Evolutionary conservation across 1,284 basidiomycete species (phyloP).

Genomic region (Cerrena zonata): DNA sequence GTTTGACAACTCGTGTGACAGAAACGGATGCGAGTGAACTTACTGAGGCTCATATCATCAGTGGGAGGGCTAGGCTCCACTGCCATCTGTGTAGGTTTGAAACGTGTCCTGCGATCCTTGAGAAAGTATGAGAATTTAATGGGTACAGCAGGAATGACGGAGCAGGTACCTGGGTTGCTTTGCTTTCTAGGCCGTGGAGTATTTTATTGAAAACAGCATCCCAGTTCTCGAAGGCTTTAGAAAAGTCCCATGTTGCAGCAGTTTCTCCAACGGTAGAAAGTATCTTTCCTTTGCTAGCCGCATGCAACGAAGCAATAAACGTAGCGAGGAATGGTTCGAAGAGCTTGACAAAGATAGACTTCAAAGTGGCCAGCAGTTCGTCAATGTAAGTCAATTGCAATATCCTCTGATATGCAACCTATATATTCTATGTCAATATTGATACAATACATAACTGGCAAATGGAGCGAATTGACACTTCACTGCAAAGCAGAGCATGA

Average conservation of each 20-base stretch:
- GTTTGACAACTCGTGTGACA: conserved; percentile 7
- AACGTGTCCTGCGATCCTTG: conserved; percentile 65
- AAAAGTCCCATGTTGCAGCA: conserved; percentile 59
- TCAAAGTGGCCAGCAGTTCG: conserved; percentile 75
- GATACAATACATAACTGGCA: not conserved
- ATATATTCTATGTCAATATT: not conserved
- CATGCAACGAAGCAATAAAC: conserved; percentile 77
- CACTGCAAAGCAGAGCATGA: not conserved
- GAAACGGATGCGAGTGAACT: conserved; percentile 23
- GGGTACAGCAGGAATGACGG: not conserved
- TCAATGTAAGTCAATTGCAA: conserved; percentile 93
- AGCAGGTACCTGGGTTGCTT: conserved; percentile 59
- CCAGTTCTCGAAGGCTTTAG: conserved; percentile 74
- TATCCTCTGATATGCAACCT: conserved; percentile 96
- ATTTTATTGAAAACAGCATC: conserved; percentile 76
- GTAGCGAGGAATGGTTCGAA: conserved; percentile 78
- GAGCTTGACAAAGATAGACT: conserved; percentile 78
- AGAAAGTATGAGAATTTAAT: conserved; percentile 7
- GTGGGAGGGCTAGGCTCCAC: conserved; percentile 46
- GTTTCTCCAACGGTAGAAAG: conserved; percentile 19
- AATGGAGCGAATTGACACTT: not conserved
- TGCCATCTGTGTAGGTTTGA: conserved; percentile 37
- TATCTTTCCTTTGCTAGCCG: conserved; percentile 42
- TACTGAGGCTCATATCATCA: conserved; percentile 53
- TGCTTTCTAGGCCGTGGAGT: conserved; percentile 70